Percentiles rank a stretch among this genome's conserved stretches.
These are phyloP conservation scores for Fusarium mundagurra DNA, from an alignment of 2,329 filamentous ascomycete genomes.

Conservation along the genomic window DNA sequence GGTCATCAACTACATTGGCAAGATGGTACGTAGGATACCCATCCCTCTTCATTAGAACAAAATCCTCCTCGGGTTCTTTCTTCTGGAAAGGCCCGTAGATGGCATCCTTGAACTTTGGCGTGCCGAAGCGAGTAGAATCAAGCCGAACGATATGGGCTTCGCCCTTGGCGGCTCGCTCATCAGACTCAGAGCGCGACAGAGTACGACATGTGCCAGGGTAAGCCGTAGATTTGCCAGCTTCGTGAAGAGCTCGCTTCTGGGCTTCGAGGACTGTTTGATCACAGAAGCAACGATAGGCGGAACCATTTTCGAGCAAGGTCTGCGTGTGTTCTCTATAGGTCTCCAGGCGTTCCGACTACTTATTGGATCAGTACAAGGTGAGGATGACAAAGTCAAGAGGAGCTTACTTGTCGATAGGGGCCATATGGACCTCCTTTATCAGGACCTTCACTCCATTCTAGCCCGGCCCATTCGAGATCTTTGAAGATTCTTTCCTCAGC, in stretches of 20 bases:
- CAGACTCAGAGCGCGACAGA: constrained; percentile 73
- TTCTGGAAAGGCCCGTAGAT: constrained; percentile 78
- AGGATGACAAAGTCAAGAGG: background rate
- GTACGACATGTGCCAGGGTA: constrained; percentile 76
- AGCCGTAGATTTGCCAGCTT: constrained; percentile 54
- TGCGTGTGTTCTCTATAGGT: constrained; percentile 78
- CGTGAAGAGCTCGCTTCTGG: constrained; percentile 71
- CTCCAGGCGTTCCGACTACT: constrained; percentile 78
- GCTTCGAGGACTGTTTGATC: constrained; percentile 74
- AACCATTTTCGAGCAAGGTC: constrained; percentile 72
- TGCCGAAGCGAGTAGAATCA: constrained; percentile 63
- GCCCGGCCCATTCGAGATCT: constrained; percentile 87
- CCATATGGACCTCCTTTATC: constrained; percentile 82
- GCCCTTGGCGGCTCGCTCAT: constrained; percentile 72
- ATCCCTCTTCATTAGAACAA: constrained; percentile 90
- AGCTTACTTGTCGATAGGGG: constrained; percentile 81
- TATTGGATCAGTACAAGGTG: background rate
- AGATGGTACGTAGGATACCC: constrained; percentile 96
- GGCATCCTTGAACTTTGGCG: constrained; percentile 76
- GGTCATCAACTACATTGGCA: constrained; percentile 96
- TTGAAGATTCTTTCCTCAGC: constrained; percentile 81
- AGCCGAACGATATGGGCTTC: constrained; percentile 83
- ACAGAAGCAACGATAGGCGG: constrained; percentile 96
- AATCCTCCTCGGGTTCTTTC: constrained; percentile 74
- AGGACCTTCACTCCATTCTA: constrained; percentile 95